Evolutionary conservation across 139 green algal species (phyloP), one percentile per base, ranked within the genome.

Genomic region (Dunaliella sp.): DNA sequence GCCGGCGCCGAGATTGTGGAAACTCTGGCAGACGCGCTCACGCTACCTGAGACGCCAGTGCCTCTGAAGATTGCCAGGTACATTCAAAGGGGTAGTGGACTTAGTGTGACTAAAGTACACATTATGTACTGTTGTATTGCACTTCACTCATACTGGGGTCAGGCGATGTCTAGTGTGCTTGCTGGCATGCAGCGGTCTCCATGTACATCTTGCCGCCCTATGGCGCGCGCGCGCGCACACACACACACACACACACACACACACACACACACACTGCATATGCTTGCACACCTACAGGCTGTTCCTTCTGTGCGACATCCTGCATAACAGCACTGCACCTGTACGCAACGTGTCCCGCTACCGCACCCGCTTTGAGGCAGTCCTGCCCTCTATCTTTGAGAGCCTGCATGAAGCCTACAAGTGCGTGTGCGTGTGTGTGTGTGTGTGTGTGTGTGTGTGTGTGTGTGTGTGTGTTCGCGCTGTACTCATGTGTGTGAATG

Each of bases 241-340:
- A n/a, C n/a, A n/a, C n/a, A n/a, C n/a, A n/a, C n/a, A n/a, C n/a
- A n/a, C n/a, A n/a, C n/a, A n/a, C n/a, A n/a, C n/a, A n/a, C n/a
- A n/a, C n/a, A n/a, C n/a, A n/a, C n/a, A n/a, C n/a, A n/a, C n/a
- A n/a, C n/a, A n/a, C n/a, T n/a, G n/a, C n/a, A n/a, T n/a, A n/a
- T n/a, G n/a, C n/a, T n/a, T n/a, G n/a, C n/a, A n/a, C n/a, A n/a
- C n/a, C 12, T 82, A 16, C 0, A 88, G 95, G 57, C 94, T 99
- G 35, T 98, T 98, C 90, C 91, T 99, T 22, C 90, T 97, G 12
- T 97, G 90, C 7, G 97, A 99, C 92, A 94, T 99, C 34, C 93
- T 99, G 80, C 95, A 99, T 94, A 99, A 95, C 92, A 58, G 81
- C 76, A 84, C 86, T 36, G 76, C 95, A 28, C 93, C 95, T 28